Evolutionary conservation across 345 rosid genomes (phyloP), one percentile per base, ranked within the genome.

Genomic region (Populus davidiana): DNA sequence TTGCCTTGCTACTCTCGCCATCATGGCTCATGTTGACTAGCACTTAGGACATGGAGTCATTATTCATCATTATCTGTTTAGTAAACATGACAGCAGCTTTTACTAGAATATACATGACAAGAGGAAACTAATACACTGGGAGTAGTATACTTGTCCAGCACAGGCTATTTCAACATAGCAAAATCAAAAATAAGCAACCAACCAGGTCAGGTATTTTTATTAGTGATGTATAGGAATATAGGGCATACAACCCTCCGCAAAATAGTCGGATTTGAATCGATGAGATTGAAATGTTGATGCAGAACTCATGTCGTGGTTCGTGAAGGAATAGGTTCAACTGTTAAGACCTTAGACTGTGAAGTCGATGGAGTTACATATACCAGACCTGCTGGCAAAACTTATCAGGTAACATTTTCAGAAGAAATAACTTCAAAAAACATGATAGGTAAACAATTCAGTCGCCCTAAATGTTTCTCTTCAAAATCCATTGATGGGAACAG

Each of bases 361-460:
- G 83, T 89, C 84, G 94, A 85, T 87, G 94, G 68, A 86, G 94
- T 78, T 84, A 90, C 87, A 90, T 88, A 90, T 77, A 87, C 86
- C 81, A 80, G 84, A 89, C 94, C 94, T 88, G 91, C 89, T 86
- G 90, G 89, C 87, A 87, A 90, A 85, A 86, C 81, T 83, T 79
- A 89, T 87, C 81, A 90, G 90, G 90, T 87, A 81, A 87, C 84
- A 72, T 68, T 56, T 78, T 73, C 64, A 54, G 75, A 74, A 66
- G 75, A 75, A 77, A 31, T 75, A 74, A 25, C 50, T 39, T 62
- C 27, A 73, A 81, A 77, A 80, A 67, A 59, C 74, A 50, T 25
- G 49, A 73, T 16, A 75, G 13, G 21, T 14, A 68, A 77, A 81
- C 39, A 71, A 75, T 41, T 72, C 77, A 78, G 47, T 67, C 63